Evolutionary conservation across 1,139 yeast genomes (phyloP), one percentile per base, ranked within the genome.

Genomic region (Hyphopichia wangnamkhiaoensis): DNA sequence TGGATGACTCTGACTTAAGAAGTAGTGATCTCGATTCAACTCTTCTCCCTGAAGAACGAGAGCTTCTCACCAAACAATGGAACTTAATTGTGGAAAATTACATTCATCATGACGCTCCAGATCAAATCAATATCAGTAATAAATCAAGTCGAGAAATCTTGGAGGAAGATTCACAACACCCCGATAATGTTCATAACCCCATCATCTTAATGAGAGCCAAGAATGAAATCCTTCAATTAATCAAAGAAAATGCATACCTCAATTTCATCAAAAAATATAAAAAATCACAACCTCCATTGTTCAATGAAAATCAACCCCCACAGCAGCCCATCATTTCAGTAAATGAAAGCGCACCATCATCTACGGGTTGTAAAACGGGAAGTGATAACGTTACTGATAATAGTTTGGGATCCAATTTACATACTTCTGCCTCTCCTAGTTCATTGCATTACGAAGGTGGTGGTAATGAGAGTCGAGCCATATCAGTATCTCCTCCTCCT

Each of bases 191-290:
- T 25, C 79, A 74, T 40, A 59, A 68, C 10, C 80, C 80, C 0
- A 35, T 47, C 14, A 56, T 61, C 1, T 54, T 76, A n/a, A 40
- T 65, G 24, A 59, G 58, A n/a, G 76, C 79, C 3, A 69, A 69
- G 46, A 61, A 63, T 38, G 76, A 73, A 35, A 68, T 71, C 5
- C 38, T 72, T 20, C 74, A 68, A 42, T 45, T 76, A 20, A 50
- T 76, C 27, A 63, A 74, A 43, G 80, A 74, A 46, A 76, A 75
- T 46, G 74, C 65, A 4, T 74, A 71, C 45, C 41, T 46, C 35
- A 40, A 42, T 16, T 58, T 58, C 39, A 35, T 42, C 4, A 45
- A 34, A 45, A 21, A 34, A 31, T 14, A 21, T 16, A 13, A 31
- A 34, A 12, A 38, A 7, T 21, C 10, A 10, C 7, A 21, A 21